A percentile compares a stretch with the other conserved stretches of the same genome.
Evolutionary conservation across 202 grass and related monocot species (phyloP).

Genomic region (Tripidium arundinaceum): DNA sequence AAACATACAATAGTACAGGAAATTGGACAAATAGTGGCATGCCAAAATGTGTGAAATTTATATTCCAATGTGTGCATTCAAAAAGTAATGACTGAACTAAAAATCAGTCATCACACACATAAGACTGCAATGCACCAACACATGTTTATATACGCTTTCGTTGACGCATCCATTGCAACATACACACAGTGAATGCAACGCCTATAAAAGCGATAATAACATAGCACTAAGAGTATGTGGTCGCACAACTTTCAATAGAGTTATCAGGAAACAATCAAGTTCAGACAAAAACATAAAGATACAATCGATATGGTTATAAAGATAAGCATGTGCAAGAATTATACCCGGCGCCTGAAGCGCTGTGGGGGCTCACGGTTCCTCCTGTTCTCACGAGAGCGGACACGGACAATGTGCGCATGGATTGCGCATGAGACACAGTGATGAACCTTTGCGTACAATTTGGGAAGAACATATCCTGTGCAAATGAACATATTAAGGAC

Average conservation of each 20-base stretch:
- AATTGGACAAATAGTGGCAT: neutral
- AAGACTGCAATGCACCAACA: slow-evolving; percentile 43
- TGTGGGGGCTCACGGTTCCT: slow-evolving; percentile 75
- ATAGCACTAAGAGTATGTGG: neutral
- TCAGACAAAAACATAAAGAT: neutral
- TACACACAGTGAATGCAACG: slow-evolving; percentile 54
- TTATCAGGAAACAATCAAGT: neutral
- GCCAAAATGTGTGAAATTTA: neutral
- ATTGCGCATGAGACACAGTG: slow-evolving; percentile 80
- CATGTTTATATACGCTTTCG: slow-evolving; percentile 51
- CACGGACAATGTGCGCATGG: slow-evolving; percentile 68
- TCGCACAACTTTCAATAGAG: neutral
- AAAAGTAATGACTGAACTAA: neutral
- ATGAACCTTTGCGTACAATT: slow-evolving; percentile 73
- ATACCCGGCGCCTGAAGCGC: slow-evolving; percentile 77
- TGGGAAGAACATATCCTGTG: slow-evolving; percentile 62
- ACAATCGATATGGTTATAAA: neutral
- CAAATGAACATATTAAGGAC: neutral
- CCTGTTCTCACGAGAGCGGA: slow-evolving; percentile 61
- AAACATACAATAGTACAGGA: neutral
- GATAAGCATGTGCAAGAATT: neutral
- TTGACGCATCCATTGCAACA: slow-evolving; percentile 51
- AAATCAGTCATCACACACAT: slow-evolving; percentile 1
- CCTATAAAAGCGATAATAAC: slow-evolving; percentile 49
- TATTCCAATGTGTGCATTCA: slow-evolving; percentile 32